Conservation (phyloP, 2,329 filamentous ascomycete genomes). For the Penicillium sp. region DNA sequence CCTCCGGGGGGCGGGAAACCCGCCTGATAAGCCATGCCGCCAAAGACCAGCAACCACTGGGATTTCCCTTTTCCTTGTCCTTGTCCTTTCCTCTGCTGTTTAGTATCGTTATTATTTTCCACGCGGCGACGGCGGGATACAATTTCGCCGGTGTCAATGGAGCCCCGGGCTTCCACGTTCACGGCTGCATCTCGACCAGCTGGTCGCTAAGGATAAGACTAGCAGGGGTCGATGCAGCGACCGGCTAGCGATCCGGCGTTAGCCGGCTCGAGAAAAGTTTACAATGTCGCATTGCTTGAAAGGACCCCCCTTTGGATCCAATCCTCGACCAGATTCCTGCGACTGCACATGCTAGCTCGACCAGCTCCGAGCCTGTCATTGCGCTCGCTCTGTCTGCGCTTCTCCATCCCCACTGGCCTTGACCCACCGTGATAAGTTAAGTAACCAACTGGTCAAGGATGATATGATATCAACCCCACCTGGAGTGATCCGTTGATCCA, state of each 20-base stretch:
- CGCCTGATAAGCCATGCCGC: too few relatives aligned
- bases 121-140: constrained; percentile 3
- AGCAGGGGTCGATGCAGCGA: constrained; percentile 15
- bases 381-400: constrained; percentile 3
- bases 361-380: too few relatives aligned
- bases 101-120: too few relatives aligned
- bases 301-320: constrained; percentile 4
- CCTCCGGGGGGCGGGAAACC: too few relatives aligned
- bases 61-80: too few relatives aligned
- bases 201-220: constrained; percentile 14
- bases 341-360: constrained; percentile 22
- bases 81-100: too few relatives aligned
- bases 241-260: constrained; percentile 22
- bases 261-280: constrained; percentile 26
- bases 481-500: constrained; percentile 13
- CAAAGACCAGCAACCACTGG: too few relatives aligned
- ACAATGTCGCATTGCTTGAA: constrained; percentile 25
- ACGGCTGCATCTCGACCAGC: neutral
- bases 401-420: constrained; percentile 3
- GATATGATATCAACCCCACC: constrained; percentile 22
- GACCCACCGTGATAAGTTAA: constrained; percentile 3
- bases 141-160: too few relatives aligned
- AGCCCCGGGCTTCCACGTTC: neutral
- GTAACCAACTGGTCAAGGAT: too few relatives aligned
- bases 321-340: constrained; percentile 10